These are phyloP conservation scores for Zygoascus bituminiphila DNA, from an alignment of 805 yeast genomes.

Conservation along the genomic window DNA sequence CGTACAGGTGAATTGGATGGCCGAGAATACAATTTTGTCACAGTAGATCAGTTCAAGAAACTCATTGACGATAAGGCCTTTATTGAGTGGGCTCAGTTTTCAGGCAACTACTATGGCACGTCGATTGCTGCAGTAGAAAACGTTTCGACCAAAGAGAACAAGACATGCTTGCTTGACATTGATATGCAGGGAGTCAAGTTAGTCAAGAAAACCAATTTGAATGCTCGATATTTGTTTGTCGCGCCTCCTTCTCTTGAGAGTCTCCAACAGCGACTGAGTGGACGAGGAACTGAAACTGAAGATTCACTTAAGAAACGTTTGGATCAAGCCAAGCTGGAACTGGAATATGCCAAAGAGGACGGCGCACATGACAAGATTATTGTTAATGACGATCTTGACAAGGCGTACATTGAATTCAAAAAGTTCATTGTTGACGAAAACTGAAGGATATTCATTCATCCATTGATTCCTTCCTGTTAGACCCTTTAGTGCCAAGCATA, in stretches of 20 bases:
- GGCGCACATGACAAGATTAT: conserved; percentile 89
- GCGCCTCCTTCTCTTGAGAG: conserved; percentile 89
- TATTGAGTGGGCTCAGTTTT: conserved; percentile 96
- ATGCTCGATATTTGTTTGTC: conserved; percentile 78
- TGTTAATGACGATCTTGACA: conserved; percentile 86
- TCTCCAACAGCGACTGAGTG: conserved; percentile 63
- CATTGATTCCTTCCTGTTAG: no score
- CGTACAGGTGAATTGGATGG: conserved; percentile 89
- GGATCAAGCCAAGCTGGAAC: conserved; percentile 77
- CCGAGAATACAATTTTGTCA: conserved; percentile 77
- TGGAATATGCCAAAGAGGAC: conserved; percentile 70
- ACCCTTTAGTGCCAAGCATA: no score
- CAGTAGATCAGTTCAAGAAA: conserved; percentile 70
- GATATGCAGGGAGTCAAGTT: conserved; percentile 99
- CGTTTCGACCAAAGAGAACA: conserved; percentile 48
- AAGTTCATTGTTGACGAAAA: conserved; percentile 35
- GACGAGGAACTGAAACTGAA: conserved; percentile 91
- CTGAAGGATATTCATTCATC: no score
- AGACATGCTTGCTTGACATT: conserved; percentile 85
- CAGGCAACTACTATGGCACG: conserved; percentile 97
- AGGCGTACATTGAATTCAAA: conserved; percentile 75
- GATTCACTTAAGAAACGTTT: conserved; percentile 81
- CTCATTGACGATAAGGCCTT: conserved; percentile 69
- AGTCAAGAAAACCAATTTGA: conserved; percentile 72
- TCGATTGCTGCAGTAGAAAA: conserved; percentile 76